phyloP scores from a whole-genome alignment of 1,284 basidiomycete species.

The Heimioporus retisporus region DNA sequence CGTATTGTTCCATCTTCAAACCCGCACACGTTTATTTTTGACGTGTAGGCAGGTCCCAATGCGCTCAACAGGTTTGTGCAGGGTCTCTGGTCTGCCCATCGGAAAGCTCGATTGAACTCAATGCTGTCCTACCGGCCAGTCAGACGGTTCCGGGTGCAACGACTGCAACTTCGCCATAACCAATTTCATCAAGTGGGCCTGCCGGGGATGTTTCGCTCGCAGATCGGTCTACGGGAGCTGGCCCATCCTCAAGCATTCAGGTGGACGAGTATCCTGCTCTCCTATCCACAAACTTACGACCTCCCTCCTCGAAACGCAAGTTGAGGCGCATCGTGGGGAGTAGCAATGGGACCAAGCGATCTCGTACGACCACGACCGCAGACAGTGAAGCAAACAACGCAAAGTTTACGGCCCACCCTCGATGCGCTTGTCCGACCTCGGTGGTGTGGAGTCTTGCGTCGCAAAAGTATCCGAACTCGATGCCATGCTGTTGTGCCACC shows the following conservation, averaged over 20 bases:
- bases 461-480: conserved; percentile 97
- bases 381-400: conserved; percentile 1
- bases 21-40: conserved; percentile 13
- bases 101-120: conserved; percentile 74
- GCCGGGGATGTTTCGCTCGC: conserved; percentile 2
- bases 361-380: conserved; percentile 45
- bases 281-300: conserved; percentile 30
- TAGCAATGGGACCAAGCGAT: conserved; percentile 64
- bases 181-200: conserved; percentile 19
- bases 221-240: conserved; percentile 21
- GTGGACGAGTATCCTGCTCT: not conserved
- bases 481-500: conserved; percentile 94
- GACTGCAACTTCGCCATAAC: conserved; percentile 41
- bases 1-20: conserved; percentile 3
- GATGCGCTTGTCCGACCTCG: conserved; percentile 85
- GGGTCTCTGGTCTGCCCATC: conserved; percentile 76
- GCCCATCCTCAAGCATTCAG: conserved; percentile 22
- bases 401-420: conserved; percentile 75
- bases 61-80: conserved; percentile 81
- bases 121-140: conserved; percentile 47
- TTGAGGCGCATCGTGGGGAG: conserved; percentile 55
- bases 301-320: conserved; percentile 64
- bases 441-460: conserved; percentile 88
- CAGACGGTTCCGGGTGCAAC: not conserved
- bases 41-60: conserved; percentile 70